Percentiles rank a stretch among this genome's conserved stretches.
These are phyloP conservation scores for Phytophthora ohioensis DNA, from an alignment of 352 stramenopile genomes.

Conservation along the genomic window DNA sequence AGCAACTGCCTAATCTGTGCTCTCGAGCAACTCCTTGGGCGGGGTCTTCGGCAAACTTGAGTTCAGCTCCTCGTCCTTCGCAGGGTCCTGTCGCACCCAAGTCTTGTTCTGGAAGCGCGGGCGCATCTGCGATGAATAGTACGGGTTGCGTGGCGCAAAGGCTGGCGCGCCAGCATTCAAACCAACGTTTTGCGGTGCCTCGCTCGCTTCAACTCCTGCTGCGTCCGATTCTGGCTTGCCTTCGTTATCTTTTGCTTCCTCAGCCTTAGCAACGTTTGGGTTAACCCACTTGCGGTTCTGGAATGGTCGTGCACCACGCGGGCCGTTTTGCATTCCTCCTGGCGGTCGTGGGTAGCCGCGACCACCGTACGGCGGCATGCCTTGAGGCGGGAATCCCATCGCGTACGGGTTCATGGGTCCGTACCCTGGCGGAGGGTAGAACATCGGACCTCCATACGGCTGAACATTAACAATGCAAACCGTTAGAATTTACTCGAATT, in stretches of 20 bases:
- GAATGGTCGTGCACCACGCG: conserved; percentile 65
- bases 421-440: conserved; percentile 72
- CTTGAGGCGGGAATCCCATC: conserved; percentile 78
- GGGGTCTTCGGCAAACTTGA: conserved; percentile 81
- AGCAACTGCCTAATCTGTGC: conserved; percentile 32
- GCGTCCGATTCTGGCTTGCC: conserved; percentile 31
- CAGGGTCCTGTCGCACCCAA: conserved; percentile 79
- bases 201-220: conserved; percentile 18
- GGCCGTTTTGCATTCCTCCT: conserved; percentile 37
- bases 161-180: conserved; percentile 47
- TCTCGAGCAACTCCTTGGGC: conserved; percentile 61
- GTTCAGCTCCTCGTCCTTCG: conserved; percentile 78
- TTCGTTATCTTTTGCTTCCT: conserved; percentile 44
- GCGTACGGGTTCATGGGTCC: conserved; percentile 71
- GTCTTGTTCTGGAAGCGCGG: conserved; percentile 91
- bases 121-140: conserved; percentile 75
- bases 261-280: conserved; percentile 71
- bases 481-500: conserved; percentile 22
- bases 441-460: conserved; percentile 80
- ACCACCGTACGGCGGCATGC: conserved; percentile 52
- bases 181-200: conserved; percentile 14
- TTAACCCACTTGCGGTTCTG: conserved; percentile 90
- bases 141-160: conserved; percentile 72
- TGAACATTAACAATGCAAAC: conserved; percentile 24
- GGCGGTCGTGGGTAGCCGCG: conserved; percentile 38